These are phyloP conservation scores for Schizonepeta tenuifolia DNA, from an alignment of 257 asterid species.

Conservation along the genomic window DNA sequence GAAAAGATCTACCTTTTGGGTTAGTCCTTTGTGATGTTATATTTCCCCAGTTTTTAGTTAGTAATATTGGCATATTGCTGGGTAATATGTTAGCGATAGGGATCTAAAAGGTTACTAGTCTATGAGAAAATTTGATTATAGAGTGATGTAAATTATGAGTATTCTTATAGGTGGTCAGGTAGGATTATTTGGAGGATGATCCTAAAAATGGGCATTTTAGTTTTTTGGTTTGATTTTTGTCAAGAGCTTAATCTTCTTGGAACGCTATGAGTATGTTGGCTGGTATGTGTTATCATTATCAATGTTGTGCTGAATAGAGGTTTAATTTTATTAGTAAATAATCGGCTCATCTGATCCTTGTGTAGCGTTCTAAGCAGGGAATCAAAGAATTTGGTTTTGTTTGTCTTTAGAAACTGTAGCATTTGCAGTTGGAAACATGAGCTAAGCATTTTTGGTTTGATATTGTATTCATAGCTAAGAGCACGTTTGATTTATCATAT, in stretches of 20 bases:
- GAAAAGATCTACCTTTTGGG: background rate
- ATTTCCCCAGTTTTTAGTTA: background rate
- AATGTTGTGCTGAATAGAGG: background rate
- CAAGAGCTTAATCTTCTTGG: background rate
- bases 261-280: background rate
- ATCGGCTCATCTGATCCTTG: background rate
- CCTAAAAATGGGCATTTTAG: too few relatives aligned
- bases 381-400: background rate
- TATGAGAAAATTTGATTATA: background rate
- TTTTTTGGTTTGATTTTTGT: background rate
- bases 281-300: too few relatives aligned
- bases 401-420: background rate
- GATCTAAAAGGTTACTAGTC: background rate
- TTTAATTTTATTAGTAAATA: too few relatives aligned
- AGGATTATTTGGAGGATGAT: constrained; percentile 1
- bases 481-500: background rate
- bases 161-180: background rate
- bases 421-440: background rate
- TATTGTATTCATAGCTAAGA: background rate
- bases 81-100: background rate
- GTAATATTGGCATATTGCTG: background rate
- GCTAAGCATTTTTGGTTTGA: background rate
- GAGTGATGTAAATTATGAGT: background rate
- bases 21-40: background rate
- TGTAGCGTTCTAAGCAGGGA: background rate